A percentile compares a stretch with the other conserved stretches of the same genome.
Evolutionary conservation across 2,329 filamentous ascomycete genomes (phyloP).

Genomic region (Chalara sp.): DNA sequence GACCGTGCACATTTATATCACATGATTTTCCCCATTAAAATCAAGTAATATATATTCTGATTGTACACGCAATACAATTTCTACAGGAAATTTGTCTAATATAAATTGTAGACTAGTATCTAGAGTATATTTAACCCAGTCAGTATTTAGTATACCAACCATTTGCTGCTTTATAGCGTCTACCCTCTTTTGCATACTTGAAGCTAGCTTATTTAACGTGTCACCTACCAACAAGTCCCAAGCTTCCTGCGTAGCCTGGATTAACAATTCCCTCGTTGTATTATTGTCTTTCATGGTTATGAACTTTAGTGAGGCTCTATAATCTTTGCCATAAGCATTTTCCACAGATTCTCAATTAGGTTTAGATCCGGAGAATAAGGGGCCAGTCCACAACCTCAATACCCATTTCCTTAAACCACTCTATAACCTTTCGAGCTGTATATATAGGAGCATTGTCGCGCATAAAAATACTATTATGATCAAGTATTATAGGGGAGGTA

Average conservation of each 20-base stretch:
- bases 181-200: neutral
- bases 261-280: neutral
- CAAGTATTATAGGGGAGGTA: constrained; percentile 1
- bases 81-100: too few species aligned
- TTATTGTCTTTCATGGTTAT: neutral
- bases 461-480: constrained; percentile 3
- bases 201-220: neutral
- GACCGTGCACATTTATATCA: too few species aligned
- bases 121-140: neutral
- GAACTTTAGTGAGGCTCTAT: neutral
- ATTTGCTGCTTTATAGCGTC: neutral
- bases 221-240: neutral
- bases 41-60: too few species aligned
- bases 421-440: neutral
- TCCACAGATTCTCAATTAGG: constrained; percentile 3
- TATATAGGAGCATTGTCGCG: constrained; percentile 1
- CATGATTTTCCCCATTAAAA: too few species aligned
- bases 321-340: constrained; percentile 6
- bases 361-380: constrained; percentile 4
- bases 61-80: too few species aligned
- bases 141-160: neutral
- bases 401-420: constrained; percentile 1
- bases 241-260: neutral
- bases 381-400: constrained; percentile 5
- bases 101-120: too few species aligned